Evolutionary conservation across 2,329 filamentous ascomycete genomes (phyloP).

Genomic region (Rhynchosporium agropyri): DNA sequence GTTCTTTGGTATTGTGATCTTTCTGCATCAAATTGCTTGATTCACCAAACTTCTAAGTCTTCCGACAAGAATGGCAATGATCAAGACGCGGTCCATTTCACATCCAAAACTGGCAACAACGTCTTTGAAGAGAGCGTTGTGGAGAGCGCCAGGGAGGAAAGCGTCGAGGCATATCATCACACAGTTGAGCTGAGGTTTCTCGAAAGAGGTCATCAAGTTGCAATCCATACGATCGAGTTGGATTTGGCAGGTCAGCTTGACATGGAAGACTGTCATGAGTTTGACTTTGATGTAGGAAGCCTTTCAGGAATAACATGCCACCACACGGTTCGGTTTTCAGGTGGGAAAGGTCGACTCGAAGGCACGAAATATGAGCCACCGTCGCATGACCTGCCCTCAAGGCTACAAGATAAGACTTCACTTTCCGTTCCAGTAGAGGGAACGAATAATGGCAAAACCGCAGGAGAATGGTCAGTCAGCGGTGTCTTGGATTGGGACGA

Average conservation of each 20-base stretch:
- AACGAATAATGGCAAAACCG: too few relatives aligned
- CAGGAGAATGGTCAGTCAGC: slow-evolving; percentile 24
- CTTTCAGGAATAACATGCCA: background rate
- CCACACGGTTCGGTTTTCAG: background rate
- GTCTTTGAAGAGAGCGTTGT: background rate
- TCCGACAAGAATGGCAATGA: background rate
- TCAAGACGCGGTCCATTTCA: background rate
- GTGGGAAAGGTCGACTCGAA: background rate
- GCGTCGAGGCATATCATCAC: background rate
- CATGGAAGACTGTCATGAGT: background rate
- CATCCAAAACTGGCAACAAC: too few relatives aligned
- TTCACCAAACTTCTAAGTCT: background rate
- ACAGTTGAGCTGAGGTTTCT: too few relatives aligned
- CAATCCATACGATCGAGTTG: background rate
- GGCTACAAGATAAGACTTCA: too few relatives aligned
- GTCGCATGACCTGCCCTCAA: too few relatives aligned
- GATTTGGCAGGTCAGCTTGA: background rate
- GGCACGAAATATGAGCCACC: background rate
- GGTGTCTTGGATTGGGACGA: slow-evolving; percentile 35
- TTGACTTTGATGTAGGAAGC: background rate
- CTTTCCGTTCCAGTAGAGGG: too few relatives aligned
- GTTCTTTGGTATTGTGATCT: slow-evolving; percentile 34
- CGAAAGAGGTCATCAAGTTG: background rate
- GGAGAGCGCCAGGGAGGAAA: background rate
- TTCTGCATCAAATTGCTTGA: slow-evolving; percentile 24